These are phyloP conservation scores for Colletotrichum echinochloae DNA, from an alignment of 2,329 filamentous ascomycete species.

Conservation along the genomic window DNA sequence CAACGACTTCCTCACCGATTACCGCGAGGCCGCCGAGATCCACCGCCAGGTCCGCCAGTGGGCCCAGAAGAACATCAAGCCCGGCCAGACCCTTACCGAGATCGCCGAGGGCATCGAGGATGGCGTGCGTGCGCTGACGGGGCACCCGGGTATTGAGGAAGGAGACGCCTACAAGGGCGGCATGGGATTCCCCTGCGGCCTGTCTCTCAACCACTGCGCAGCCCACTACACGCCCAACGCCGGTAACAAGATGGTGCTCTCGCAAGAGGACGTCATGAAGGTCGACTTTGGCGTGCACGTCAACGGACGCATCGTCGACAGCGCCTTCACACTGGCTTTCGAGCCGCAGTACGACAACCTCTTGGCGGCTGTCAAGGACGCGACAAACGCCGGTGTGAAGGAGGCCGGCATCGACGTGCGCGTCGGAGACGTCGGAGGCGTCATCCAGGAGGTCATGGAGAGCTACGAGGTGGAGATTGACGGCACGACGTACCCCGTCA, in stretches of 20 bases:
- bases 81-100: slow-evolving; percentile 82
- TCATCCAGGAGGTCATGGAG: slow-evolving; percentile 82
- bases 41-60: slow-evolving; percentile 89
- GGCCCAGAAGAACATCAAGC: slow-evolving; percentile 84
- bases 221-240: slow-evolving; percentile 91
- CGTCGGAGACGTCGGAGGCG: slow-evolving; percentile 77
- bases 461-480: slow-evolving; percentile 80
- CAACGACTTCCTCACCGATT: slow-evolving; percentile 80
- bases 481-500: slow-evolving; percentile 75
- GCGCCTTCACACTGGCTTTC: slow-evolving; percentile 83
- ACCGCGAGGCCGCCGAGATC: slow-evolving; percentile 84
- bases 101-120: slow-evolving; percentile 90
- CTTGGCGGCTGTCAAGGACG: slow-evolving; percentile 79
- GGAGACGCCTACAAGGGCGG: slow-evolving; percentile 83
- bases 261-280: slow-evolving; percentile 83
- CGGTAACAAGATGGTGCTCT: slow-evolving; percentile 81
- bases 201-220: slow-evolving; percentile 87
- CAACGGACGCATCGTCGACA: slow-evolving; percentile 84
- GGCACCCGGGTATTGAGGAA: slow-evolving; percentile 80
- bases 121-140: slow-evolving; percentile 80
- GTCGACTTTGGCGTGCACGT: slow-evolving; percentile 87
- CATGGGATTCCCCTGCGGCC: slow-evolving; percentile 87
- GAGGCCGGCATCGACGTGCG: slow-evolving; percentile 85
- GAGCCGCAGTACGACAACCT: slow-evolving; percentile 81
- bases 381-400: slow-evolving; percentile 82